Evolutionary conservation across 225 moss, liverwort and hornwort genomes (phyloP).

Genomic region (Straminergon stramineum): DNA sequence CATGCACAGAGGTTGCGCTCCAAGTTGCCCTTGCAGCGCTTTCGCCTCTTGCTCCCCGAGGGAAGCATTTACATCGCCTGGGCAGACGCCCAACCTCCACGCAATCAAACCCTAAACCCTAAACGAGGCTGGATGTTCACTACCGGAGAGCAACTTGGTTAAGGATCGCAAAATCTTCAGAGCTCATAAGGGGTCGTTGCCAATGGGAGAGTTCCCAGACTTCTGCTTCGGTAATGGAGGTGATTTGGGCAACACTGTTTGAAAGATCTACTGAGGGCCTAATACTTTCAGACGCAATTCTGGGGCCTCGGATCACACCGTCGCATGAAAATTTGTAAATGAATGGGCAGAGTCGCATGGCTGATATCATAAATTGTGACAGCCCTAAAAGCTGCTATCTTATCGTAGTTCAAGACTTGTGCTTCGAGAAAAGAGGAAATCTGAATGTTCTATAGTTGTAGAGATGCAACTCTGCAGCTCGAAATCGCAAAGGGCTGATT

Average conservation of each 20-base stretch:
- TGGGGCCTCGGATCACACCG: background rate
- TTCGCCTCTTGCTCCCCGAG: conserved; percentile 17
- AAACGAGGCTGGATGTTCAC: background rate
- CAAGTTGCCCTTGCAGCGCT: conserved; percentile 12
- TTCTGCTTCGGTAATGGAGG: background rate
- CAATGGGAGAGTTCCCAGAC: background rate
- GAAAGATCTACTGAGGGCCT: background rate
- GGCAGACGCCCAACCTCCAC: background rate
- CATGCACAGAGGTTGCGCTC: conserved; percentile 7
- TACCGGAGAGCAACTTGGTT: background rate
- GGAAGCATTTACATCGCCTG: conserved; percentile 23
- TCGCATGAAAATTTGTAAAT: background rate
- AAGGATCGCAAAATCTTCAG: background rate
- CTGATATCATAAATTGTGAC: background rate
- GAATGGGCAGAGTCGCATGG: background rate
- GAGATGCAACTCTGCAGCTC: background rate
- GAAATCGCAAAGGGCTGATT: background rate
- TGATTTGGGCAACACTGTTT: background rate
- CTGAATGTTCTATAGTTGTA: too few relatives aligned
- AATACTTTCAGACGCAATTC: background rate
- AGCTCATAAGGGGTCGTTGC: background rate
- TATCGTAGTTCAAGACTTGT: background rate
- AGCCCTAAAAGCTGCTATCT: background rate
- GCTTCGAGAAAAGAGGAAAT: background rate
- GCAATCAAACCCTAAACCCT: background rate